Percentiles rank a stretch among this genome's conserved stretches.
These are phyloP conservation scores for Adenanthera pavonina DNA, from an alignment of 306 rosid genomes.

Conservation along the genomic window DNA sequence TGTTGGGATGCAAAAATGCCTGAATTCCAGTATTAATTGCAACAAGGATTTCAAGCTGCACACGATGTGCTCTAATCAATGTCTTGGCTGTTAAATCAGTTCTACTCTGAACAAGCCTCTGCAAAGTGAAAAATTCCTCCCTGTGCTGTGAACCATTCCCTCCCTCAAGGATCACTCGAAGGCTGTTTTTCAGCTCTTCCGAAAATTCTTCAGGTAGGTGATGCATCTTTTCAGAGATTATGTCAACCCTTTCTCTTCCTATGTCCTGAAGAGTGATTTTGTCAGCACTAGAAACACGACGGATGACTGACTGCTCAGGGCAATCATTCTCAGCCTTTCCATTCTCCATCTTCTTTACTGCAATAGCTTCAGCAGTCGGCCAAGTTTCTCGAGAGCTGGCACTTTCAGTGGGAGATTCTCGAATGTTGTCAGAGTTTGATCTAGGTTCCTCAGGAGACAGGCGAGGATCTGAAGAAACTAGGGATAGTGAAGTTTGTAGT, in stretches of 20 bases:
- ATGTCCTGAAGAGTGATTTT: conserved; percentile 85
- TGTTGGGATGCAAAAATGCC: conserved; percentile 92
- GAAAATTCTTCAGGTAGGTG: conserved; percentile 80
- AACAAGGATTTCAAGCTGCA: conserved; percentile 93
- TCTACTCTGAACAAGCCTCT: conserved; percentile 85
- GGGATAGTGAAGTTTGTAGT: conserved; percentile 79
- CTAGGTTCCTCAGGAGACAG: conserved; percentile 88
- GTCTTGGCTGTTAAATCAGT: conserved; percentile 87
- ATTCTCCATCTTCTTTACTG: conserved; percentile 82
- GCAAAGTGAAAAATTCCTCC: conserved; percentile 84
- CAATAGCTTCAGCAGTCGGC: conserved; percentile 75
- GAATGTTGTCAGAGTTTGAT: conserved; percentile 74
- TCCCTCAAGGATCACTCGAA: conserved; percentile 85
- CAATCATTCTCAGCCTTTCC: conserved; percentile 73
- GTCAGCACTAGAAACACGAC: conserved; percentile 80
- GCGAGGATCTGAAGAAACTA: conserved; percentile 77
- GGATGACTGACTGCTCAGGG: conserved; percentile 83
- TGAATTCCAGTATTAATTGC: conserved; percentile 93
- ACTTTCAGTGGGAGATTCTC: conserved; percentile 92
- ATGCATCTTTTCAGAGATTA: conserved; percentile 82
- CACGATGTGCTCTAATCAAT: conserved; percentile 85
- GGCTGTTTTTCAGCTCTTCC: conserved; percentile 80
- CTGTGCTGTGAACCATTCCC: conserved; percentile 83
- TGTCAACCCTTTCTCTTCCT: conserved; percentile 87
- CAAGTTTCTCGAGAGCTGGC: conserved; percentile 94